Base-by-base conservation (phyloP, 2,329 filamentous ascomycete genomes). In the Fusarium sp. region DNA sequence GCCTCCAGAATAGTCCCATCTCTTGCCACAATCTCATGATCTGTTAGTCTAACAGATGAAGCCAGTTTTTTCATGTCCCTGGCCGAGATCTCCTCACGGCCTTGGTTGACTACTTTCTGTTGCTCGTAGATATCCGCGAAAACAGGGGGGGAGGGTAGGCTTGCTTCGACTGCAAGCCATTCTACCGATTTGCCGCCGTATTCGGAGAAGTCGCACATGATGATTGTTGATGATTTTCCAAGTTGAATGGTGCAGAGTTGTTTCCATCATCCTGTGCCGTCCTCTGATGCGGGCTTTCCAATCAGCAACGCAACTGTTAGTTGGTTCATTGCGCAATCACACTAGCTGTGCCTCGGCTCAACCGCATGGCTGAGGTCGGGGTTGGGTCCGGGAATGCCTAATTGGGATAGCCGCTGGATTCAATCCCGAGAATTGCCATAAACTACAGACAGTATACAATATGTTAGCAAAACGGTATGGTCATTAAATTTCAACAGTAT, bases 181-280 rank as follows among this genome's bases (percentile, higher is more conserved):
- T 84, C 83, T 1, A 78, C 71, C 54, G 80, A 82, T n/a, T 81
- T 78, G 5, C 74, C 77, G 25, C 80, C 81, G 56, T 84, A 85
- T 65, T 75, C 59, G 6, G 82, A 78, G 32, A 71, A 74, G 53
- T 73, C 73, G n/a, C 65, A 69, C 71, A 73, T 73, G 40, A 16
- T 68, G 18, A 41, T 18, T 15, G 7, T 44, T 4, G 13, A 20
- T 12, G 44, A 2, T 24, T 2, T 15, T 60, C 7, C 2, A 18
- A 3, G 9, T 34, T 2, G 5, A 5, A 46, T n/a, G 5, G 3
- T 18, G 25, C 6, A 11, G 10, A 16, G 15, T 8, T 46, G 44
- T 5, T 46, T 6, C 41, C 11, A 27, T 46, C 4, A 38, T 11
- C 10, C 6, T n/a, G 16, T 38, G 16, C 5, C 4, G 5, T 38